These are phyloP conservation scores for Musa beccarii DNA, from an alignment of 176 grass and related monocot species.

Conservation along the genomic window DNA sequence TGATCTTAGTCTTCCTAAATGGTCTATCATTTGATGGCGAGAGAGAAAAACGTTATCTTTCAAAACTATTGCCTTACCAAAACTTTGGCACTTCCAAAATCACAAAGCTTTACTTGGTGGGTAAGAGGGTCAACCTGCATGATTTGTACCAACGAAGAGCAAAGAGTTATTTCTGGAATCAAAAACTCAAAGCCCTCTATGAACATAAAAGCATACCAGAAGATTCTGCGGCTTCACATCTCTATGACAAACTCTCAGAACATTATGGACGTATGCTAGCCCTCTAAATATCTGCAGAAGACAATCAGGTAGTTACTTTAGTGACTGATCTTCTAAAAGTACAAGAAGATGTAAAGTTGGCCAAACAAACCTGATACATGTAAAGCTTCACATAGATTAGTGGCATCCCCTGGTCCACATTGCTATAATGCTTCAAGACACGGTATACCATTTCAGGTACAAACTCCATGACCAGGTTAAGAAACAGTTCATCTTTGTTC, in stretches of 20 bases:
- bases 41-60: not conserved
- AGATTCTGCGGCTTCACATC: slow-evolving; percentile 96
- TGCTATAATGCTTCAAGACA: slow-evolving; percentile 66
- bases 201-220: slow-evolving; percentile 35
- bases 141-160: not conserved
- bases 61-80: slow-evolving; percentile 36
- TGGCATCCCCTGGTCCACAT: slow-evolving; percentile 81
- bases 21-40: too few species aligned
- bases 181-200: too few species aligned
- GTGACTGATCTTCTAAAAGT: too few species aligned
- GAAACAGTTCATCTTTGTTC: slow-evolving; percentile 47
- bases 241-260: slow-evolving; percentile 87
- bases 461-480: too few species aligned
- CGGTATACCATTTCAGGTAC: too few species aligned
- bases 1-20: too few species aligned
- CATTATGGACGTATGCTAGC: slow-evolving; percentile 79
- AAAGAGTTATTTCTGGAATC: too few species aligned
- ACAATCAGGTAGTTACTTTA: not conserved
- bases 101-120: slow-evolving; percentile 92
- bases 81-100: slow-evolving; percentile 97
- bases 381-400: slow-evolving; percentile 89
- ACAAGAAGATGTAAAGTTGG: not conserved
- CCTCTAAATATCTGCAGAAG: slow-evolving; percentile 73
- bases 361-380: slow-evolving; percentile 54
- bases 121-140: slow-evolving; percentile 82